Conservation (phyloP, 140 eudicot genomes). For the Stevia rebaudiana region DNA sequence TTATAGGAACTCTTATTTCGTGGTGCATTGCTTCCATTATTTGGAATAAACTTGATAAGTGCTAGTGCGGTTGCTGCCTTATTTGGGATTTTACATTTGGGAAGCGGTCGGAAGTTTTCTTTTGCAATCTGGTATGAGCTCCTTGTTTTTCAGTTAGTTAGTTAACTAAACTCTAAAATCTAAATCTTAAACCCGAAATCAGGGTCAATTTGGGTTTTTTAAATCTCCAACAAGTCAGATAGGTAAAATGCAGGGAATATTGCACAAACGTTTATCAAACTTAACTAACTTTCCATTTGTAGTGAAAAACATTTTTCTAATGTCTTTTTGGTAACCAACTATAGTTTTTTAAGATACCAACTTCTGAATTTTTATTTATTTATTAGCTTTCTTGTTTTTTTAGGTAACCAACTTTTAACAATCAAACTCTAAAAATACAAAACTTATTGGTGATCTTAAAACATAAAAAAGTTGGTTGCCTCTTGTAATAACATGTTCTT, state of each 20-base stretch:
- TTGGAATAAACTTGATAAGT: slow-evolving; percentile 59
- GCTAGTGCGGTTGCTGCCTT: slow-evolving; percentile 59
- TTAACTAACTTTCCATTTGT: neutral
- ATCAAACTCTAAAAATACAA: neutral
- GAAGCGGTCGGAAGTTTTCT: slow-evolving; percentile 78
- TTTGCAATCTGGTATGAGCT: slow-evolving; percentile 74
- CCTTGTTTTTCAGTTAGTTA: neutral
- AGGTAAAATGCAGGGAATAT: neutral
- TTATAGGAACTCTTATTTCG: slow-evolving; percentile 81
- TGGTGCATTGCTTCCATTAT: slow-evolving; percentile 77
- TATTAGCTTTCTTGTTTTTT: neutral
- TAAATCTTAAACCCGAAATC: neutral
- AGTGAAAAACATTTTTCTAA: neutral
- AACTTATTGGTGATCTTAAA: neutral
- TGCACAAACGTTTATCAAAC: neutral
- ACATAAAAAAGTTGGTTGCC: neutral
- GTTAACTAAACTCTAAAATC: neutral
- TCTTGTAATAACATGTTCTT: neutral
- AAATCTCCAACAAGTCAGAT: neutral
- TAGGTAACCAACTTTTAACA: neutral
- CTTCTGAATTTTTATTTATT: neutral
- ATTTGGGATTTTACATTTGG: slow-evolving; percentile 78
- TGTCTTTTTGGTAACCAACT: slow-evolving; percentile 4
- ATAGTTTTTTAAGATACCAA: neutral
- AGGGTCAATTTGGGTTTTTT: neutral